Conservation (phyloP, 2,329 filamentous ascomycete genomes). For the Ascochyta rabiei region DNA sequence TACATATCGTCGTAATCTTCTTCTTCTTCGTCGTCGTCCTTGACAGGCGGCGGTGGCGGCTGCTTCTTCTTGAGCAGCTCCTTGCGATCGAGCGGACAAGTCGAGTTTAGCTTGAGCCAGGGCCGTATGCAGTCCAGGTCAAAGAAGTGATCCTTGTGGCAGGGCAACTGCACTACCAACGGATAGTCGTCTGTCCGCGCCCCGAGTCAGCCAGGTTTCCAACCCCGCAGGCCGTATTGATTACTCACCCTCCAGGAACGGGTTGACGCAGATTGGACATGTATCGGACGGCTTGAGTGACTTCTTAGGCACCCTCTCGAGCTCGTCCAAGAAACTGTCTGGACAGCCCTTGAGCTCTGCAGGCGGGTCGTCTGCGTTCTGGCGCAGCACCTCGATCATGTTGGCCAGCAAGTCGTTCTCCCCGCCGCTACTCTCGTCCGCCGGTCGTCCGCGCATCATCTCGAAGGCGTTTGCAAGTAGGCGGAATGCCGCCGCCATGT, state of each 20-base stretch:
- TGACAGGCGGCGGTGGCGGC: constrained; percentile 50
- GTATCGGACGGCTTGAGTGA: constrained; percentile 58
- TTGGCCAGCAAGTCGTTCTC: constrained; percentile 55
- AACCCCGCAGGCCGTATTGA: not conserved
- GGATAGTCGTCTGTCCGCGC: constrained; percentile 59
- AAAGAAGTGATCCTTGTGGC: constrained; percentile 66
- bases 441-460: constrained; percentile 57
- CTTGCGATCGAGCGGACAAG: constrained; percentile 67
- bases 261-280: constrained; percentile 66
- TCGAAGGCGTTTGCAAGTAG: constrained; percentile 66
- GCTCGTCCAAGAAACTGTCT: constrained; percentile 65
- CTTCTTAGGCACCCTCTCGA: constrained; percentile 64
- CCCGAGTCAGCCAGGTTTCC: constrained; percentile 25
- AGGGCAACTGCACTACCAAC: constrained; percentile 67
- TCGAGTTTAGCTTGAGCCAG: constrained; percentile 68
- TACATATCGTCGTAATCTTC: constrained; percentile 60
- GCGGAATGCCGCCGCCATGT: constrained; percentile 65
- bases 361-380: constrained; percentile 64
- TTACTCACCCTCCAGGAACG: constrained; percentile 62
- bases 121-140: constrained; percentile 69
- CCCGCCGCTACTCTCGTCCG: constrained; percentile 35
- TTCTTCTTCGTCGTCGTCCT: constrained; percentile 60
- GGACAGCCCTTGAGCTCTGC: constrained; percentile 65
- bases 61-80: constrained; percentile 62
- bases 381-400: constrained; percentile 63